These are phyloP conservation scores for Thinopyrum obtusiflorum DNA, from an alignment of 202 grass and related monocot species.

Conservation along the genomic window DNA sequence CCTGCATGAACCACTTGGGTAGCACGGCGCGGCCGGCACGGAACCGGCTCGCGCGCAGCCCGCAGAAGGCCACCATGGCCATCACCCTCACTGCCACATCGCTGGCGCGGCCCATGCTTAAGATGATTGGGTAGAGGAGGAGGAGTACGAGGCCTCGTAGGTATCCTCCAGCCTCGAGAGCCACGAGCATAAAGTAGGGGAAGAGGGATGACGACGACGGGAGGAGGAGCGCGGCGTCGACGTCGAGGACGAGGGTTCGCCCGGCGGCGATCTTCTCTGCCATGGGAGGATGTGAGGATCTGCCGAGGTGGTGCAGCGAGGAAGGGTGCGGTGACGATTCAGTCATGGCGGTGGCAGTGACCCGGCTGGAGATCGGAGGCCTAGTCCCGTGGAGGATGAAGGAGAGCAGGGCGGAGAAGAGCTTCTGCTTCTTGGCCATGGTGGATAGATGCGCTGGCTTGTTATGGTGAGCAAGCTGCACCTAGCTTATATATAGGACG, in stretches of 20 bases:
- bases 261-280: neutral
- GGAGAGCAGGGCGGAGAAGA: constrained; percentile 37
- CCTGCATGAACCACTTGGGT: constrained; percentile 70
- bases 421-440: constrained; percentile 40
- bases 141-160: constrained; percentile 47
- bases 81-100: constrained; percentile 18
- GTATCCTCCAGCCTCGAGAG: constrained; percentile 66
- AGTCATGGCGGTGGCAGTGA: too few species aligned
- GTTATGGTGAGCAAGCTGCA: neutral
- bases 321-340: neutral
- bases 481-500: neutral
- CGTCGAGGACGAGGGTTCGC: constrained; percentile 42
- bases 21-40: constrained; percentile 48
- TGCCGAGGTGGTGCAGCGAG: neutral
- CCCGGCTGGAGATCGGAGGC: neutral
- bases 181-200: constrained; percentile 84
- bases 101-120: neutral
- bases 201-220: constrained; percentile 29
- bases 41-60: constrained; percentile 30
- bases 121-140: constrained; percentile 49
- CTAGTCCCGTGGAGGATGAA: constrained; percentile 16
- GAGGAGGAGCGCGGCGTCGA: constrained; percentile 45
- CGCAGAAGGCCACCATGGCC: constrained; percentile 44
- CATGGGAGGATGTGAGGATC: neutral
- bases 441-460: neutral